phyloP scores from a whole-genome alignment of 805 yeast genomes.

The Candida rishiriensis region DNA sequence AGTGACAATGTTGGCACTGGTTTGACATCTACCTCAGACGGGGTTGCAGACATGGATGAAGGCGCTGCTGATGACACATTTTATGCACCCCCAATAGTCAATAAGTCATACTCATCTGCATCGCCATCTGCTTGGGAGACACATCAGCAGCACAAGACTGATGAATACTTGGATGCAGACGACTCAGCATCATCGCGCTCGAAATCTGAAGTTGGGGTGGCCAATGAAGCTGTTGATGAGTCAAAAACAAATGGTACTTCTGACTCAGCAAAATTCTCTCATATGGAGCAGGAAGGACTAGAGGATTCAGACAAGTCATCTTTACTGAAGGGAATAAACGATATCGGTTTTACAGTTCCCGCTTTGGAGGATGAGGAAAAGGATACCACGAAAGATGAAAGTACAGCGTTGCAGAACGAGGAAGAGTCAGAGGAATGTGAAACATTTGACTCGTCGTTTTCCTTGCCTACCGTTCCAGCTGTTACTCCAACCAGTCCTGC shows the following conservation, averaged over 20 bases:
- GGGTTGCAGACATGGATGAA: background rate
- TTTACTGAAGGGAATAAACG: background rate
- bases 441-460: slow-evolving; percentile 12
- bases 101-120: slow-evolving; percentile 7
- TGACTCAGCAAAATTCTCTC: too few relatives aligned
- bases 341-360: background rate
- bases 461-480: slow-evolving; percentile 19
- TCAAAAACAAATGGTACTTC: background rate
- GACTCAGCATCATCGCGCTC: background rate
- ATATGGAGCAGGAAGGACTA: background rate
- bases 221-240: slow-evolving; percentile 1
- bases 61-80: slow-evolving; percentile 16
- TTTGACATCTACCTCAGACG: slow-evolving; percentile 1
- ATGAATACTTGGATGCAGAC: background rate
- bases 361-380: background rate
- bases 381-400: background rate
- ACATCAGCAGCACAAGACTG: background rate
- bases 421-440: background rate
- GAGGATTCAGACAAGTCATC: background rate
- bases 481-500: background rate
- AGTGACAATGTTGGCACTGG: background rate
- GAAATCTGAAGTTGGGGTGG: background rate
- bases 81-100: slow-evolving; percentile 18
- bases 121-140: background rate
- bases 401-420: slow-evolving; percentile 3